Base-by-base conservation (phyloP, 1,284 basidiomycete species). In the Meira nashicola region DNA sequence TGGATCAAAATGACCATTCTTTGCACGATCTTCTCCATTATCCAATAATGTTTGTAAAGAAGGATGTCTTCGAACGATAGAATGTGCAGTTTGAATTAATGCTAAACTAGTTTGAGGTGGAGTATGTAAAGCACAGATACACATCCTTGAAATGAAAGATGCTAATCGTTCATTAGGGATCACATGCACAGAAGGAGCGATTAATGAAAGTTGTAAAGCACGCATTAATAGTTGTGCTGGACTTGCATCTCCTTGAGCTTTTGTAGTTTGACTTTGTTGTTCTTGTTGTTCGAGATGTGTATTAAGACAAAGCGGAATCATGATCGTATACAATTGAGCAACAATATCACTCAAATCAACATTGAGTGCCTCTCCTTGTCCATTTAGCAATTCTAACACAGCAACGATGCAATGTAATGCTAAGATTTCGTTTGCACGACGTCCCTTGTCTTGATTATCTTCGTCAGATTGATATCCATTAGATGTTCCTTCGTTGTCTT, bases 361-460 rank as follows among this genome's bases (percentile, higher is more conserved):
- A 73, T 94, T 93, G 68, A 99, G 84, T 21, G 93, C 89, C 82
- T 98, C 94, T 86, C 92, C 93, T 85, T 99, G 95, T 11, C 94
- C 95, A 15, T 89, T 88, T 46, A 98, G 85, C 53, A 99, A 85
- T 76, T 98, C 93, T 71, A 97, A 95, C 4, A 93, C 94, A 38
- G 95, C 95, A 59, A 90, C 87, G 69, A 98, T 90, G 73, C 91
- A 95, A 57, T 89, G 81, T 63, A 98, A 82, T 9, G 68, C 73
- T 4, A 40, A 5, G 7, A 48, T 48, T 6, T 21, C 17, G 12
- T 48, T 48, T 12, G 46, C 25, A 19, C 17, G 12, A 21, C 46
- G n/a, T 14, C 21, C 14, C 1, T 67, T 50, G 0, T 60, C 55
- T 0, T 55, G 52, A 9, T 47, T 41, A 7, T 33, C 46, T 2